Evolutionary conservation across 495 filamentous ascomycete genomes (phyloP).

Genomic region (Tuber aestivum): DNA sequence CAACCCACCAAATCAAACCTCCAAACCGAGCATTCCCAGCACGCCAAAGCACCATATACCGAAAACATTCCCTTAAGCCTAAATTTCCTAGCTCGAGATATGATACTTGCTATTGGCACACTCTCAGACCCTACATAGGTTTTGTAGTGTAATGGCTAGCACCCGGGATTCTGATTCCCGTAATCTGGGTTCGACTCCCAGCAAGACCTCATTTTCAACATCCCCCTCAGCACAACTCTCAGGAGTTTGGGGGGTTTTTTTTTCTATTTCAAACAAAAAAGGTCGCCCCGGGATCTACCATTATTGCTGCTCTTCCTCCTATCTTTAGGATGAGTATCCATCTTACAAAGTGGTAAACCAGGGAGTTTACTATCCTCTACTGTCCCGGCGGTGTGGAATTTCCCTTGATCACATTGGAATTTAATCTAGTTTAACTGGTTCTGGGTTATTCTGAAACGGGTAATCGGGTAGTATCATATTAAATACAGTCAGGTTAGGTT

Average conservation of each 20-base stretch:
- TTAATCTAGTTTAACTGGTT: no score
- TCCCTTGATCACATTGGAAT: no score
- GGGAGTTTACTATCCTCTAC: not conserved
- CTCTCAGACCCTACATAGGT: no score
- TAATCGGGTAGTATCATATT: no score
- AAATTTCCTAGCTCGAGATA: not conserved
- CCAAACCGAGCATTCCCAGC: not conserved
- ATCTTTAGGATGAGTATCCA: not conserved
- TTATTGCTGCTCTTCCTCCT: not conserved
- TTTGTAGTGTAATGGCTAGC: slow-evolving; percentile 36
- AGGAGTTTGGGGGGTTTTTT: not conserved
- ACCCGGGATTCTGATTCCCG: slow-evolving; percentile 34
- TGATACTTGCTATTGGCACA: not conserved
- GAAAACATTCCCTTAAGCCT: not conserved
- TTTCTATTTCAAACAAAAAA: not conserved
- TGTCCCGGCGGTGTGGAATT: no score
- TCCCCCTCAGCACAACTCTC: not conserved
- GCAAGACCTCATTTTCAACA: slow-evolving; percentile 19
- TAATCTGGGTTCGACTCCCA: slow-evolving; percentile 34
- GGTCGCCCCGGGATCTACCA: not conserved
- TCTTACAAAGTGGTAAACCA: not conserved
- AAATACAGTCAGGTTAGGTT: no score
- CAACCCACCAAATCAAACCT: not conserved
- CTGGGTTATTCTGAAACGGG: no score
- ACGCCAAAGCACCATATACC: not conserved